Conservation (phyloP, 148 eudicot genomes). For the Dianthus caryophyllus region DNA sequence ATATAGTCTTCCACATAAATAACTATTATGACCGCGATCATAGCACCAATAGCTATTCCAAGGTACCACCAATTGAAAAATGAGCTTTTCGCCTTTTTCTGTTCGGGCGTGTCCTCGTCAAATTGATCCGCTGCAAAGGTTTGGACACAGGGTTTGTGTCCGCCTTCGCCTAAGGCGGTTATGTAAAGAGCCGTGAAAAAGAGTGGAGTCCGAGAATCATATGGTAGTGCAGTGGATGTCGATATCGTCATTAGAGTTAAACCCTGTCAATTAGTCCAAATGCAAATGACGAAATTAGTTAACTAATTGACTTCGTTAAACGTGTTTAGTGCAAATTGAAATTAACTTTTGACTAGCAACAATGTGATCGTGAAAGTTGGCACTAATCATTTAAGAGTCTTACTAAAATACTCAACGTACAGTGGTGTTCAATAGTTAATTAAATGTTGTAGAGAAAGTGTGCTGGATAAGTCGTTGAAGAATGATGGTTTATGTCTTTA, state of each 20-base stretch:
- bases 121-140: slow-evolving; percentile 81
- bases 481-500: too few species aligned
- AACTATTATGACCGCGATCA: slow-evolving; percentile 38
- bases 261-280: slow-evolving; percentile 36
- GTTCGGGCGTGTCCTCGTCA: slow-evolving; percentile 44
- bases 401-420: too few species aligned
- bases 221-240: slow-evolving; percentile 29
- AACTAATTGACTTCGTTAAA: neutral
- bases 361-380: neutral
- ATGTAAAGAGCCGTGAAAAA: slow-evolving; percentile 54
- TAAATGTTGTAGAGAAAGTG: too few species aligned
- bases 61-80: slow-evolving; percentile 87
- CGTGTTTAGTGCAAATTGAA: neutral
- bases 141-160: slow-evolving; percentile 73
- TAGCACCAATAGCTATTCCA: slow-evolving; percentile 54
- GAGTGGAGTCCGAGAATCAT: slow-evolving; percentile 14
- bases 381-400: neutral
- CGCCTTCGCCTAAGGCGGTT: slow-evolving; percentile 58
- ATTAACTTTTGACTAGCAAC: neutral
- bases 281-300: neutral
- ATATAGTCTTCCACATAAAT: slow-evolving; percentile 50
- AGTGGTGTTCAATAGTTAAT: too few species aligned
- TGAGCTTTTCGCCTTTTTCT: slow-evolving; percentile 50
- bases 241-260: slow-evolving; percentile 40
- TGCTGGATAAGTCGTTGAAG: too few species aligned